Evolutionary conservation across 2,329 filamentous ascomycete genomes (phyloP), one percentile per base, ranked within the genome.

Genomic region (Alternaria conjuncta): DNA sequence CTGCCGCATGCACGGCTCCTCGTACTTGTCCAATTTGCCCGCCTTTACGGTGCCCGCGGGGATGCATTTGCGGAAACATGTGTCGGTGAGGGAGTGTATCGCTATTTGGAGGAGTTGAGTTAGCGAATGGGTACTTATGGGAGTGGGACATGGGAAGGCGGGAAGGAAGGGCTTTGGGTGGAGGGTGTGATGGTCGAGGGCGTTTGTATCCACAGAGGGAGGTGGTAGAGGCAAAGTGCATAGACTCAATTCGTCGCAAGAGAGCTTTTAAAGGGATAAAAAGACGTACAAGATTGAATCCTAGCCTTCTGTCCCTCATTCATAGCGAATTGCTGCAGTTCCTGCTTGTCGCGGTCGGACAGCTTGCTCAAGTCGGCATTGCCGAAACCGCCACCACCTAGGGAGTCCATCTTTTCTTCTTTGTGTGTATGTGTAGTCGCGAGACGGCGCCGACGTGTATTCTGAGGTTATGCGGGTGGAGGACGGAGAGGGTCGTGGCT

Each of bases 21-120:
- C 96, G 65, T 82, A 84, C 75, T 86, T 87, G 71, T 96, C 93
- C 70, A 99, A 84, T 74, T 89, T 88, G 26, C 89, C 87, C 65
- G 86, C 87, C 71, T 90, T 89, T 79, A 97, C 90, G 61, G 85
- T 86, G 50, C 89, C 86, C 11, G 89, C 85, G 9, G 92, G 91
- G 65, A 97, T 86, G 85, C 96, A 99, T 84, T 97, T 98, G 78
- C 90, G 93, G 90, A 94, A 99, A 87, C 96, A 99, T 64, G 92
- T 88, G 74, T 96, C 91, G 46, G 88, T 89, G 36, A 91, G 83
- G 70, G 83, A 82, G 80, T 91, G 89, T 63, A 91, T 87, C n/a
- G 85, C 89, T 80, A 9, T 28, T 56, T 32, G 5, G 13, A 6
- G 3, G 3, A 30, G 5, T 1, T 3, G 3, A 30, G 25, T 59